These are phyloP conservation scores for Salvia miltiorrhiza DNA, from an alignment of 257 asterid genomes.

Conservation along the genomic window DNA sequence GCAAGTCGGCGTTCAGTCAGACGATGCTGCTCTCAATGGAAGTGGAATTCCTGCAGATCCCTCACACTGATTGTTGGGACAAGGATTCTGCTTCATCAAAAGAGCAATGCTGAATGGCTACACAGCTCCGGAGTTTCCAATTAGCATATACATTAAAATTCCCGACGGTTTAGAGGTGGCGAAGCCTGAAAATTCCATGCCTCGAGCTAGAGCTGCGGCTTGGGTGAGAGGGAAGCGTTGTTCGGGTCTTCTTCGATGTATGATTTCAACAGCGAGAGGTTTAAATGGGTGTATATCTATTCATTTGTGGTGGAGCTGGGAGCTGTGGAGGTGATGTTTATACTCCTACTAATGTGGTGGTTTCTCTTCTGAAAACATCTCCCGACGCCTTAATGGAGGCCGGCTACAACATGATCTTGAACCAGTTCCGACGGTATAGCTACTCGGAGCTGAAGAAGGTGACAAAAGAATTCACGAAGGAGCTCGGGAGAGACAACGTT, in stretches of 20 bases:
- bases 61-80: conserved; percentile 43
- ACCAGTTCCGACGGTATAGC: conserved; percentile 36
- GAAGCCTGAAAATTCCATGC: conserved; percentile 32
- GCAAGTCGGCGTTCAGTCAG: conserved; percentile 39
- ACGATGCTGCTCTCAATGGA: conserved; percentile 4
- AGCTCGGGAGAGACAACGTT: conserved; percentile 55
- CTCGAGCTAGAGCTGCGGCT: conserved; percentile 18
- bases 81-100: conserved; percentile 44
- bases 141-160: conserved; percentile 42
- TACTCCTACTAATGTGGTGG: conserved; percentile 49
- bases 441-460: conserved; percentile 47
- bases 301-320: conserved; percentile 37
- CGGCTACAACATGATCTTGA: conserved; percentile 42
- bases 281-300: conserved; percentile 40
- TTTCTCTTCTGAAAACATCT: conserved; percentile 36
- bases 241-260: conserved; percentile 39
- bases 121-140: conserved; percentile 46
- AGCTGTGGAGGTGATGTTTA: conserved; percentile 28
- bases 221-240: not conserved
- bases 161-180: conserved; percentile 35
- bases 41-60: conserved; percentile 48
- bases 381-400: conserved; percentile 50
- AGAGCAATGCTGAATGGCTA: conserved; percentile 55
- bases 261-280: conserved; percentile 25
- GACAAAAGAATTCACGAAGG: conserved; percentile 39